Percentiles rank a stretch among this genome's conserved stretches.
These are phyloP conservation scores for Calvatia gigantea DNA, from an alignment of 768 basidiomycete genomes.

Conservation along the genomic window DNA sequence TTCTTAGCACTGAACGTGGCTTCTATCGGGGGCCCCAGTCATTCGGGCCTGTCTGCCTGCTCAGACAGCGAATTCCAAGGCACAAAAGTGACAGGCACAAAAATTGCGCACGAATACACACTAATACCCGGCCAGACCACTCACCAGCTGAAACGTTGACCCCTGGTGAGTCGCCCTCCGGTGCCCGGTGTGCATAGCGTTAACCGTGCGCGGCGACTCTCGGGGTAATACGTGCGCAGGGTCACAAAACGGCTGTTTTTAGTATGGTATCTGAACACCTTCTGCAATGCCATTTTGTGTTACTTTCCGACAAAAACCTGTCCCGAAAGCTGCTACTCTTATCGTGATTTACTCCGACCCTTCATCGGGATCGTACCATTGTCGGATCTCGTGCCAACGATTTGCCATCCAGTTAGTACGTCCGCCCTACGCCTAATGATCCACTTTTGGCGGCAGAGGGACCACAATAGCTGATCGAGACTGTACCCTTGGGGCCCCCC, in stretches of 20 bases:
- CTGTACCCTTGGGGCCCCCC: not conserved
- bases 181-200: no score
- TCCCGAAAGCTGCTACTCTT: not conserved
- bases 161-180: no score
- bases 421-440: not conserved
- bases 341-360: slow-evolving; percentile 2
- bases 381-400: not conserved
- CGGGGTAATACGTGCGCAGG: no score
- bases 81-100: no score
- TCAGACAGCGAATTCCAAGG: not conserved
- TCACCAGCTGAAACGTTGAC: no score
- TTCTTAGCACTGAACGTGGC: not conserved
- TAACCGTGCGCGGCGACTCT: no score
- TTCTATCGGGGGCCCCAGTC: slow-evolving; percentile 1
- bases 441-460: not conserved
- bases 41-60: no score
- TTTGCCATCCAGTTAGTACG: not conserved
- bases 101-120: no score
- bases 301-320: not conserved
- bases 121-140: no score
- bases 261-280: no score
- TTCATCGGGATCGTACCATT: slow-evolving; percentile 1
- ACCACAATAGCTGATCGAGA: not conserved
- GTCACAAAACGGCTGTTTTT: no score
- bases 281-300: not conserved